Evolutionary conservation across 1,139 yeast genomes (phyloP).

Genomic region (Pneumocystis jirovecii): DNA sequence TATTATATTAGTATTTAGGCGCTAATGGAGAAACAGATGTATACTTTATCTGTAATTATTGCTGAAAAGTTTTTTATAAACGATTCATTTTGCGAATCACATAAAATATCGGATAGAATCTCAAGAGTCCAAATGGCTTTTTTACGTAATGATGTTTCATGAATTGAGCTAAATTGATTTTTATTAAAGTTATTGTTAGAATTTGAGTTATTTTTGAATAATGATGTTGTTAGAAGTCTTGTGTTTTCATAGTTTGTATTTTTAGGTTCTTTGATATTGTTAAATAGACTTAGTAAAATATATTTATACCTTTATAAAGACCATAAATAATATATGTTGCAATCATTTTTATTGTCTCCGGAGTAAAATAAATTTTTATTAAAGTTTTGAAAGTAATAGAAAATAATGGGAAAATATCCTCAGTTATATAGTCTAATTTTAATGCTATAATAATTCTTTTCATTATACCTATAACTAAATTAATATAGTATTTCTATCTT

Average conservation of each 20-base stretch:
- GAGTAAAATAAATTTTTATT: slow-evolving; percentile 28
- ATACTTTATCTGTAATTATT: slow-evolving; percentile 34
- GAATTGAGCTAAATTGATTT: neutral
- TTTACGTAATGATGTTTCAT: neutral
- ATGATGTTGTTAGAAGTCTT: neutral
- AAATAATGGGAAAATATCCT: slow-evolving; percentile 26
- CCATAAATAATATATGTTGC: slow-evolving; percentile 26
- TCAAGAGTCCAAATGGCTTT: slow-evolving; percentile 9
- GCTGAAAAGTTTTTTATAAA: slow-evolving; percentile 34
- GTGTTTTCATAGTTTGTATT: neutral
- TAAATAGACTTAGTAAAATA: neutral
- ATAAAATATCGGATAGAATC: slow-evolving; percentile 22
- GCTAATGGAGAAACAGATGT: slow-evolving; percentile 22
- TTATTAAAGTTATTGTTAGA: neutral
- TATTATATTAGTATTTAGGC: neutral
- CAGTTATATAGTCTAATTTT: slow-evolving; percentile 29
- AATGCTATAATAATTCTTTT: slow-evolving; percentile 40
- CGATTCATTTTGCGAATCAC: slow-evolving; percentile 19
- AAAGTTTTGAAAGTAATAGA: slow-evolving; percentile 27
- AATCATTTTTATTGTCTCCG: slow-evolving; percentile 29
- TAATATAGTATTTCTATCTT: neutral
- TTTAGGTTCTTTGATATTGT: neutral
- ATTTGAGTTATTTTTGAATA: neutral
- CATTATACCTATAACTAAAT: slow-evolving; percentile 24
- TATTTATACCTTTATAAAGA: slow-evolving; percentile 2